Conservation (phyloP, 768 basidiomycete genomes). For the Tricholoma sp. region DNA sequence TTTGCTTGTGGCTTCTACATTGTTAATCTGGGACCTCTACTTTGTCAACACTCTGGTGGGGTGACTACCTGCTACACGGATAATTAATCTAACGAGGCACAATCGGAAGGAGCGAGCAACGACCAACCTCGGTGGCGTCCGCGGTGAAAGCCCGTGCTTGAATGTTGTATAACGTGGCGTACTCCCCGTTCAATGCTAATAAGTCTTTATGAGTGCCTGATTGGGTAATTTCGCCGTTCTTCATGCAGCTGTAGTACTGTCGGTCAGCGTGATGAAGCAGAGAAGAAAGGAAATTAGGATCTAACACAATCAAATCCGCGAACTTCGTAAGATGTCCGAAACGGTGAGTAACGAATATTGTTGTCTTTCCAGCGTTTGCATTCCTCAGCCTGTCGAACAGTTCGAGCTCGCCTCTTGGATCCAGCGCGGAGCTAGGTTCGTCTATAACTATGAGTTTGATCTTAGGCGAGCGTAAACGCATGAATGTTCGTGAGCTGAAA, state of each 20-base stretch:
- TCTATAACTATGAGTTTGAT: conserved; percentile 38
- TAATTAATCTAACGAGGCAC: background rate
- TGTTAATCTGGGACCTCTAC: too few species aligned
- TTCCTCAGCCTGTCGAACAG: conserved; percentile 38
- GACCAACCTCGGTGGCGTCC: background rate
- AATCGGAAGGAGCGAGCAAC: background rate
- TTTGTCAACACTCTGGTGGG: background rate
- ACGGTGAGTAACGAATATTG: conserved; percentile 34
- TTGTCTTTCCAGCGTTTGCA: conserved; percentile 32
- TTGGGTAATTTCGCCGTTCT: conserved; percentile 26
- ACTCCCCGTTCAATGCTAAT: conserved; percentile 26
- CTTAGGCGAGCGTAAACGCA: conserved; percentile 21
- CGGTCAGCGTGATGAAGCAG: background rate
- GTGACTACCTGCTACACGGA: background rate
- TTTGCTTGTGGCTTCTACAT: too few species aligned
- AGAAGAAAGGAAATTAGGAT: background rate
- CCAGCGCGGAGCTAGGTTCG: conserved; percentile 45
- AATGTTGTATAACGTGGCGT: conserved; percentile 26
- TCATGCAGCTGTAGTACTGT: conserved; percentile 25
- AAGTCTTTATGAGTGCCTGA: conserved; percentile 28
- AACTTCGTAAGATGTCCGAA: conserved; percentile 33
- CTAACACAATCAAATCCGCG: conserved; percentile 31
- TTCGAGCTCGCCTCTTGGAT: conserved; percentile 37
- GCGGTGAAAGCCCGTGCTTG: conserved; percentile 28
- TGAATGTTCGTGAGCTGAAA: conserved; percentile 24